Base-by-base conservation (phyloP, 805 yeast genomes). In the Candida fluviatilis region DNA sequence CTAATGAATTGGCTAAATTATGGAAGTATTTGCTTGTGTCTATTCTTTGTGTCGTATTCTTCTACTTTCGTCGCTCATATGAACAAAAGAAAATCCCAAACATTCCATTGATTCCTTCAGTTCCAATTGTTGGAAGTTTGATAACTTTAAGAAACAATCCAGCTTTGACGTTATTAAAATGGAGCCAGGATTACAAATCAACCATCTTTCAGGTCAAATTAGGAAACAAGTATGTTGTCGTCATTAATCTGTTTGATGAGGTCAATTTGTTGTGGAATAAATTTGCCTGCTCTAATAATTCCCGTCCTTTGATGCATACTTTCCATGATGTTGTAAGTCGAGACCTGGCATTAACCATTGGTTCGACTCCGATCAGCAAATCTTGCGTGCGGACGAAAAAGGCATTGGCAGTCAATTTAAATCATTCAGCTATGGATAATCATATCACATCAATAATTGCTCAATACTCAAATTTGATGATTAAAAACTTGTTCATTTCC, bases 261-360 rank as follows among this genome's bases (percentile, higher is more conserved):
- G 77, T 80, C 1, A 54, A 58, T 27, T 62, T 62, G 17, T 57
- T 84, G 3, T 82, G 85, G 84, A 55, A 72, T 18, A 49, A 48
- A 12, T 43, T 57, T 31, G 61, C 78, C 5, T 54, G 64, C 24
- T 74, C 80, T 3, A 76, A 75, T 42, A 80, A 77, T 48, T 84
- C 91, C 1, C 62, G 95, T 30, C 93, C 93, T 0, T 57, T 69
- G 15, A 64, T 74, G 38, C 76, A 75, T 55, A 82, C 89, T 1
- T 84, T 85, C 58, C 93, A 85, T 58, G 62, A 68, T 14, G 66
- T 83, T 2, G 64, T 83, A 31, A 71, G 83, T 0, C 57, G 66
- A 17, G 67, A 75, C 0, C 78, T 73, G 38, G 78, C 82, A 0
- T 76, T 70, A 46, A 81, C 87, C 0, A 66, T 81, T 13, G 87